Conservation (phyloP, 176 grass and related monocot species). For the sorghum (Sorghum bicolor) region Sorghum_bicolor_NCBIv3 NC_012879.2:35253501-35254000, state of each 20-base stretch:
- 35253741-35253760: not conserved
- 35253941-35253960: not conserved
- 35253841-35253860: not conserved
- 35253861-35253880: not conserved
- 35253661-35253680: not conserved
- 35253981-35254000: not conserved
- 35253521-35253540: not conserved
- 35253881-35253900: not conserved
- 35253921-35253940: not conserved
- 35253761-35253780: conserved; percentile 1
- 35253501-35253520: conserved; percentile 18
- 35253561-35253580: not conserved
- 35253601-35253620: no score
- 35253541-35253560: not conserved
- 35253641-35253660: no score
- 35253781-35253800: conserved; percentile 9
- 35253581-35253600: no score
- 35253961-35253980: not conserved
- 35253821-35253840: not conserved
- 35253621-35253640: no score
- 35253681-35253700: not conserved
- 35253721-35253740: not conserved
- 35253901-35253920: not conserved
- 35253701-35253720: conserved; percentile 1
- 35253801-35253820: not conserved